Evolutionary conservation across 768 basidiomycete genomes (phyloP).

Genomic region (Boletus sp.): DNA sequence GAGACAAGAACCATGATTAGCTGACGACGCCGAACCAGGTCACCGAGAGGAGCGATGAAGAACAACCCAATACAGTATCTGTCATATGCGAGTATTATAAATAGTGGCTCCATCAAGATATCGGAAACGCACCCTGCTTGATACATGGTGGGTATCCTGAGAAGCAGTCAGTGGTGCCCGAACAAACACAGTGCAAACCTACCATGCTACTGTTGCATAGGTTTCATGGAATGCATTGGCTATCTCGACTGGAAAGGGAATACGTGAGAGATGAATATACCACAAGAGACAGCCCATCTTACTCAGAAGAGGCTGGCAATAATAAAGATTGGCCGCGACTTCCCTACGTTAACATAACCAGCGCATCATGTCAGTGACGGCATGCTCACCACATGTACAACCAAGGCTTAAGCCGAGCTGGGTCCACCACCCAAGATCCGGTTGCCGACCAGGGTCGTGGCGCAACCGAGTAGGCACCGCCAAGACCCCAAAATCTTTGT

Average conservation of each 20-base stretch:
- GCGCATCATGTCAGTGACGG: background rate
- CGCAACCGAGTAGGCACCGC: conserved; percentile 43
- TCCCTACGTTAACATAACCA: background rate
- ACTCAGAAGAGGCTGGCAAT: conserved; percentile 80
- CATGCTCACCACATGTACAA: conserved; percentile 43
- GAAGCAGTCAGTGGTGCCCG: background rate
- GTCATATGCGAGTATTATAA: background rate
- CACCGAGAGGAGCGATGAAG: conserved; percentile 46
- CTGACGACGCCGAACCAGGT: conserved; percentile 44
- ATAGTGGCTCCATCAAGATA: background rate
- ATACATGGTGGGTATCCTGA: conserved; percentile 61
- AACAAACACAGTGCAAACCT: background rate
- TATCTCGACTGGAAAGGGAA: conserved; percentile 26
- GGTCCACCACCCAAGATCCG: conserved; percentile 36
- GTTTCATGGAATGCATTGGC: conserved; percentile 36
- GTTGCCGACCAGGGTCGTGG: conserved; percentile 39
- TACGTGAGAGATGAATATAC: background rate
- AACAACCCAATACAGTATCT: conserved; percentile 35
- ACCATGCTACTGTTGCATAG: conserved; percentile 36
- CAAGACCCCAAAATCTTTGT: conserved; percentile 43
- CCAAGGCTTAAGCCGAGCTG: conserved; percentile 48
- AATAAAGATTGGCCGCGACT: conserved; percentile 71
- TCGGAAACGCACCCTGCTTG: conserved; percentile 55
- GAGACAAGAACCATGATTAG: conserved; percentile 37
- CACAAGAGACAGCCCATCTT: conserved; percentile 20